Percentiles rank a stretch among this genome's conserved stretches.
Evolutionary conservation across 306 rosid species (phyloP).

Genomic region (Lathyrus aphaca): DNA sequence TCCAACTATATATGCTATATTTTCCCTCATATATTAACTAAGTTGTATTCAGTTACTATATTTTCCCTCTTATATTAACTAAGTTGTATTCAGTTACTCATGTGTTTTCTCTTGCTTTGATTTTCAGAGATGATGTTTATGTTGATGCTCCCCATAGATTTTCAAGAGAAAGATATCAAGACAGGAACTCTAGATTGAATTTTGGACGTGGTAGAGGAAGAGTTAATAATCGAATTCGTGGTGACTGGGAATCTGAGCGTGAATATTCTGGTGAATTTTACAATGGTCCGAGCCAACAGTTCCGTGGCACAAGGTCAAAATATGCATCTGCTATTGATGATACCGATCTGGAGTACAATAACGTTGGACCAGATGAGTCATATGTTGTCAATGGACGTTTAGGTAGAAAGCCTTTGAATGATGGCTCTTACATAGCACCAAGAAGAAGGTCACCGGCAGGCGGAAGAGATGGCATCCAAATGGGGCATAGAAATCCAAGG

Average conservation of each 20-base stretch:
- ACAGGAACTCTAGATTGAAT: constrained; percentile 66
- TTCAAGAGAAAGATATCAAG: constrained; percentile 73
- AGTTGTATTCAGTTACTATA: constrained; percentile 10
- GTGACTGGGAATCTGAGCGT: constrained; percentile 71
- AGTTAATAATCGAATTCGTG: constrained; percentile 45
- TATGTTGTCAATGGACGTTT: constrained; percentile 66
- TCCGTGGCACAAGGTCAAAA: constrained; percentile 65
- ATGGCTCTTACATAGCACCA: constrained; percentile 58
- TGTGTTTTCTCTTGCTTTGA: constrained; percentile 18
- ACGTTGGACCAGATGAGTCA: constrained; percentile 56
- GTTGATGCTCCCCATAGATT: constrained; percentile 57
- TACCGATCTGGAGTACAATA: constrained; percentile 61
- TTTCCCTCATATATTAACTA: background rate
- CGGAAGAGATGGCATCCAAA: constrained; percentile 58
- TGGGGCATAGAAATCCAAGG: constrained; percentile 68
- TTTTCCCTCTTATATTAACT: background rate
- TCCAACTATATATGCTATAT: background rate
- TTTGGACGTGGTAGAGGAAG: constrained; percentile 80
- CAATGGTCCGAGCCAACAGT: constrained; percentile 68
- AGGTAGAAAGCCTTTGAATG: constrained; percentile 67
- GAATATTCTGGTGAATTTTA: constrained; percentile 64
- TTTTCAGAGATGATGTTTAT: constrained; percentile 73
- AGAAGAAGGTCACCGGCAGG: constrained; percentile 80
- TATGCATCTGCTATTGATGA: constrained; percentile 57
- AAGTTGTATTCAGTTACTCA: constrained; percentile 25